Conservation (phyloP, 352 stramenopile species). For the Phytophthora foliorum region DNA sequence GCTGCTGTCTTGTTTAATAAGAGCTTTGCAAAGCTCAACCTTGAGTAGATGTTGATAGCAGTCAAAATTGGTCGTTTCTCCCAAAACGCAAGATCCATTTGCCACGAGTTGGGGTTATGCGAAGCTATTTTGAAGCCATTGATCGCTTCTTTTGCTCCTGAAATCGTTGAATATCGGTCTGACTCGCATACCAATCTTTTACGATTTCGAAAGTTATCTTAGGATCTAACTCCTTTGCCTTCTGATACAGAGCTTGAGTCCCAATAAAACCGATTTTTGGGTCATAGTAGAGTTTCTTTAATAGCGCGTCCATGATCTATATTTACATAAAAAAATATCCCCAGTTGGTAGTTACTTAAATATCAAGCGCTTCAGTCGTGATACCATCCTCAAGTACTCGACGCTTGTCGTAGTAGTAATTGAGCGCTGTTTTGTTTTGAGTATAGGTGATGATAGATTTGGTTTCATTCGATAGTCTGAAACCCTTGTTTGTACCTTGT, state of each 20-base stretch:
- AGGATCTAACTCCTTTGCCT: slow-evolving; percentile 24
- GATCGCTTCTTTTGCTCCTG: slow-evolving; percentile 23
- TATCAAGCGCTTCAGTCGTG: too few species aligned
- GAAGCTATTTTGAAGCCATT: slow-evolving; percentile 8
- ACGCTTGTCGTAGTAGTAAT: too few species aligned
- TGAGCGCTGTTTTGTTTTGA: too few species aligned
- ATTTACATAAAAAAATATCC: slow-evolving; percentile 2
- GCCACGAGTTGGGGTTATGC: slow-evolving; percentile 35
- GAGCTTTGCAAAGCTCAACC: slow-evolving; percentile 45
- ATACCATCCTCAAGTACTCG: too few species aligned
- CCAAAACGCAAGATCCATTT: slow-evolving; percentile 45
- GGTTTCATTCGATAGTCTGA: too few species aligned
- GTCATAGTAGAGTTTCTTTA: slow-evolving; percentile 34
- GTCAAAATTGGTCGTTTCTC: slow-evolving; percentile 31
- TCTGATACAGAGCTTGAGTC: slow-evolving; percentile 32
- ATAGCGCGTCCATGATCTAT: too few species aligned
- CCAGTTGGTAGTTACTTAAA: neutral
- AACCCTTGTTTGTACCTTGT: too few species aligned
- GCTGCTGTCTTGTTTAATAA: slow-evolving; percentile 44
- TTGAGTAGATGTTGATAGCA: slow-evolving; percentile 50
- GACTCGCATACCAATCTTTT: slow-evolving; percentile 28
- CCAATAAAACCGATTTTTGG: slow-evolving; percentile 34
- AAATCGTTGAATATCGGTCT: slow-evolving; percentile 37
- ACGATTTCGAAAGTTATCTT: slow-evolving; percentile 12
- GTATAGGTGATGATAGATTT: neutral